Evolutionary conservation across 177 flowering plant genomes (phyloP).

Genomic region (Telopea speciosissima): DNA sequence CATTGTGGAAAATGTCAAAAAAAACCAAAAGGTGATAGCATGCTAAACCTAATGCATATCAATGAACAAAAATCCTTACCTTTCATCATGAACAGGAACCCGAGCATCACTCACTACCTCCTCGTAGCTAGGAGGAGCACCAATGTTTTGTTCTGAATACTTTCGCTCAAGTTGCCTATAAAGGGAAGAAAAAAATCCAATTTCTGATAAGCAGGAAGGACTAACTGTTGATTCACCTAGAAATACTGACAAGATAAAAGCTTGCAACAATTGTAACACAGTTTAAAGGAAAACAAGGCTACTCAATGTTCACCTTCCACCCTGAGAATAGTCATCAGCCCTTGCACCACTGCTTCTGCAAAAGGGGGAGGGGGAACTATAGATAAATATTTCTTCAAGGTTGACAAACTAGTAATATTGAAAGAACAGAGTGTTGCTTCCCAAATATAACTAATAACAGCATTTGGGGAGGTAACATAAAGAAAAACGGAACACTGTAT

Average conservation of each 20-base stretch:
- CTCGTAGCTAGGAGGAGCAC: conserved; percentile 91
- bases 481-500: neutral
- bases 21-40: conserved; percentile 5
- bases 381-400: too few species aligned
- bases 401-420: neutral
- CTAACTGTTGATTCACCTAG: neutral
- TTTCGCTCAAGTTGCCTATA: conserved; percentile 50
- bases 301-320: conserved; percentile 54
- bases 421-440: neutral
- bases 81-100: conserved; percentile 55
- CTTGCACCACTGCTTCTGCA: conserved; percentile 63
- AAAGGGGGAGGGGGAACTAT: neutral
- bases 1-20: conserved; percentile 15
- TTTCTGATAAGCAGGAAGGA: neutral
- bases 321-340: conserved; percentile 64
- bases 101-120: conserved; percentile 58
- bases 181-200: conserved; percentile 3
- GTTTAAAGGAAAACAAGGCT: neutral
- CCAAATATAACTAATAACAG: neutral
- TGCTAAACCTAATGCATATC: neutral
- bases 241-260: neutral
- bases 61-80: conserved; percentile 34
- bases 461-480: neutral
- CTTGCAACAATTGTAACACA: neutral
- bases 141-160: conserved; percentile 66